A percentile compares a stretch with the other conserved stretches of the same genome.
Evolutionary conservation across 2,329 filamentous ascomycete species (phyloP).

Genomic region (Penicillium verrucosum): DNA sequence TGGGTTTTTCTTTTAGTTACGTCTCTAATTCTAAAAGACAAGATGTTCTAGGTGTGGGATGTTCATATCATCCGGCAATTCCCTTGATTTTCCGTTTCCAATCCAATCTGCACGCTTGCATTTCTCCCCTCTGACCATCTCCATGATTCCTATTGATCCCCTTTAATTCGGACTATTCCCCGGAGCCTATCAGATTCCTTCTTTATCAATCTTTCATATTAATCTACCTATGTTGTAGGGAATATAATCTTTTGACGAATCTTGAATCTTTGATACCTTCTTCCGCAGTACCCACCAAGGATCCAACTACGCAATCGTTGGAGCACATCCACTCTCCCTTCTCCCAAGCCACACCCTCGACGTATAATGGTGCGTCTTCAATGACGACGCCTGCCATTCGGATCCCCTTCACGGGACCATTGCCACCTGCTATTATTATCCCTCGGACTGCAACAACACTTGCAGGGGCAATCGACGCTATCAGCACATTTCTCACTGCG

Average conservation of each 20-base stretch:
- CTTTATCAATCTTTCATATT: background rate
- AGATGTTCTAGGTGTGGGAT: background rate
- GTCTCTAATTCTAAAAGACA: background rate
- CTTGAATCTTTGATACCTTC: background rate
- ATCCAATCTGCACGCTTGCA: slow-evolving; percentile 6
- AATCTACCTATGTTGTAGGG: background rate
- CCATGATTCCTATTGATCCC: background rate
- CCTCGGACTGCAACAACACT: slow-evolving; percentile 69
- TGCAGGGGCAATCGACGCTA: slow-evolving; percentile 70
- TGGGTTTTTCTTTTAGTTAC: background rate
- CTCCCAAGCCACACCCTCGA: slow-evolving; percentile 9
- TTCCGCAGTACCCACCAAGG: slow-evolving; percentile 2
- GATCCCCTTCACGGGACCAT: slow-evolving; percentile 83
- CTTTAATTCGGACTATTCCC: background rate
- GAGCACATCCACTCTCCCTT: slow-evolving; percentile 3
- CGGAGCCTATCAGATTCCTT: background rate
- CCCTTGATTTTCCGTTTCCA: slow-evolving; percentile 14
- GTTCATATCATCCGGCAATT: slow-evolving; percentile 25
- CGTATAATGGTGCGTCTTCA: slow-evolving; percentile 34
- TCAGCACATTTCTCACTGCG: slow-evolving; percentile 71
- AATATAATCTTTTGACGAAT: background rate
- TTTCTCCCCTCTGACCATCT: slow-evolving; percentile 1
- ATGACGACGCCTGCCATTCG: slow-evolving; percentile 75
- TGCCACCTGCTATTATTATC: slow-evolving; percentile 71
- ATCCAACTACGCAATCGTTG: slow-evolving; percentile 11